Conservation (phyloP, 2,329 filamentous ascomycete genomes). For the Ceratocystis destructans region DNA sequence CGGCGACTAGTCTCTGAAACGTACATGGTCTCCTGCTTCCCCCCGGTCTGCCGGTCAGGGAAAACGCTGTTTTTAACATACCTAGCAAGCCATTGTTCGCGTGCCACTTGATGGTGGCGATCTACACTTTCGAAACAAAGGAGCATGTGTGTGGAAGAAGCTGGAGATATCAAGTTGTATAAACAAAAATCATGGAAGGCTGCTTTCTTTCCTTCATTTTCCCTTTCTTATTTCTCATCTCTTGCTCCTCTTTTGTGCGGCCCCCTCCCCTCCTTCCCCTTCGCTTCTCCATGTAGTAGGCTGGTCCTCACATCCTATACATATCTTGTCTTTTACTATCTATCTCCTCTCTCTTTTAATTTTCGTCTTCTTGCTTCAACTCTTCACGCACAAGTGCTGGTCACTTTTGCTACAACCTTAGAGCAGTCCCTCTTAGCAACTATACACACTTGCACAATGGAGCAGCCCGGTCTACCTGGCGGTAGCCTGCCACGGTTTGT, state of each 20-base stretch:
- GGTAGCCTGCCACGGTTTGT: constrained; percentile 10
- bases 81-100: not conserved
- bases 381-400: constrained; percentile 13
- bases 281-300: not conserved
- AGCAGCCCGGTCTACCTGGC: constrained; percentile 8
- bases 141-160: not conserved
- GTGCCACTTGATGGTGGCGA: not conserved
- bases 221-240: not conserved
- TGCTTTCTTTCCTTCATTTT: not conserved
- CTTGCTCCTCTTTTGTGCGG: not conserved
- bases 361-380: not conserved
- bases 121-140: constrained; percentile 4
- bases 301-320: not conserved
- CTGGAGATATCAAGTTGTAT: not conserved
- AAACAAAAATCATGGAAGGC: not conserved
- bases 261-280: not conserved
- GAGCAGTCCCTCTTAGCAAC: not conserved
- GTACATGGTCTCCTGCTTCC: not conserved
- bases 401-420: constrained; percentile 8
- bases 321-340: not conserved
- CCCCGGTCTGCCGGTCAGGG: not conserved
- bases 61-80: not conserved
- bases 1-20: constrained; percentile 12
- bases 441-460: not conserved
- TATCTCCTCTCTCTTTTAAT: not conserved